Conservation (phyloP, 495 filamentous ascomycete species). For the Aspergillus sclerotioniger region DNA sequence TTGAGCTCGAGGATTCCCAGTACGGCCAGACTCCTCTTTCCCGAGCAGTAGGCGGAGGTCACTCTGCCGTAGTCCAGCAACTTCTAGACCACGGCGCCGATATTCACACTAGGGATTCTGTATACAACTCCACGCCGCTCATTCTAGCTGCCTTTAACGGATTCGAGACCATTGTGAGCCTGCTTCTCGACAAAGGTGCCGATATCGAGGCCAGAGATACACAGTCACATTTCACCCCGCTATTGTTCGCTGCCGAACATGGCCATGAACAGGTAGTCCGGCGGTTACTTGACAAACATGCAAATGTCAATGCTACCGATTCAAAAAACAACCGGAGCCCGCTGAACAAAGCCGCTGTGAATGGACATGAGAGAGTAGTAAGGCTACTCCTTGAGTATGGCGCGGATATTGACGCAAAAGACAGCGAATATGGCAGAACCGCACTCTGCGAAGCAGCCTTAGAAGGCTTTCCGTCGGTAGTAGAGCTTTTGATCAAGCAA, state of each 20-base stretch:
- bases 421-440: neutral
- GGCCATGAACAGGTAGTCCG: conserved; percentile 9
- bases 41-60: neutral
- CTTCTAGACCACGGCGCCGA: conserved; percentile 22
- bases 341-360: conserved; percentile 29
- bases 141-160: conserved; percentile 16
- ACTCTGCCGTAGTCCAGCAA: conserved; percentile 9
- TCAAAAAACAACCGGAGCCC: conserved; percentile 25
- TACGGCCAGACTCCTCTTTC: neutral
- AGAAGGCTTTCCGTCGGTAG: neutral
- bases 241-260: conserved; percentile 19
- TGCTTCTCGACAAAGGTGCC: conserved; percentile 1
- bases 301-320: neutral
- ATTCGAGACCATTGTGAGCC: neutral
- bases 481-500: neutral
- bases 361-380: conserved; percentile 31
- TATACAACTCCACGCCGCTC: conserved; percentile 17
- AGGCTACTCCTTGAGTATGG: conserved; percentile 15
- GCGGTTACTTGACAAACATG: conserved; percentile 4
- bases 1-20: neutral
- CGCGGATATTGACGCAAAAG: conserved; percentile 16
- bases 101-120: conserved; percentile 10
- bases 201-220: neutral
- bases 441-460: conserved; percentile 13
- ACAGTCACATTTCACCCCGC: conserved; percentile 4